A percentile compares a stretch with the other conserved stretches of the same genome.
phyloP scores from a whole-genome alignment of 129 eudicot species.

The Artemisia tridentata region DNA sequence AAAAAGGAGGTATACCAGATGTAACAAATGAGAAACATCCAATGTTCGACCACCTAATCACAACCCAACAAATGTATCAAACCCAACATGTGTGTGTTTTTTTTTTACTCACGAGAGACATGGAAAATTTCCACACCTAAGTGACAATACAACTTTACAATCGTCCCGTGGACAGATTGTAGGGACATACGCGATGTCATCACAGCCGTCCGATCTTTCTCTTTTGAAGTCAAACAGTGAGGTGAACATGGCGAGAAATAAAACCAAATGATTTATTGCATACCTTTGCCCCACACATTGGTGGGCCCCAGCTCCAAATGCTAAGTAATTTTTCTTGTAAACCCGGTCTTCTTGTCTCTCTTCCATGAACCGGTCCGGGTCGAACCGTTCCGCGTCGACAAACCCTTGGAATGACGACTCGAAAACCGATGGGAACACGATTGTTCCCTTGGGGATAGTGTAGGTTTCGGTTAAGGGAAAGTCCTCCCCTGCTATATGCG shows the following conservation, averaged over 20 bases:
- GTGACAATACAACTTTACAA: constrained; percentile 58
- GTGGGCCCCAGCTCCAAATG: constrained; percentile 87
- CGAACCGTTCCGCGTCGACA: constrained; percentile 70
- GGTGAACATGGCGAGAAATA: constrained; percentile 78
- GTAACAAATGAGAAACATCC: too few relatives aligned
- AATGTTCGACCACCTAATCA: too few relatives aligned
- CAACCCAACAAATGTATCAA: not conserved
- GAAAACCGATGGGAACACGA: constrained; percentile 82
- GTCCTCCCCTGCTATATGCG: constrained; percentile 84
- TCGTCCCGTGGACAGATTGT: constrained; percentile 90
- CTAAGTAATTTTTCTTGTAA: constrained; percentile 61
- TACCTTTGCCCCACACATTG: constrained; percentile 97
- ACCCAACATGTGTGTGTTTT: constrained; percentile 11
- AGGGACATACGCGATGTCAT: constrained; percentile 78
- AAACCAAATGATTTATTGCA: constrained; percentile 68
- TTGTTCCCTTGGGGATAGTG: constrained; percentile 72
- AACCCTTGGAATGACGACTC: constrained; percentile 93
- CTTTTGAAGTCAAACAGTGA: constrained; percentile 74
- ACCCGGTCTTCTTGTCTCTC: constrained; percentile 70
- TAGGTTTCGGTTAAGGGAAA: constrained; percentile 61
- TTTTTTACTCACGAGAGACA: constrained; percentile 26
- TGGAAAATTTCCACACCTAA: constrained; percentile 46
- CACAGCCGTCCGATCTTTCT: constrained; percentile 76
- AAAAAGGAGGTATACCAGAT: too few relatives aligned
- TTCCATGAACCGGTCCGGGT: constrained; percentile 85